These are phyloP conservation scores for Cercospora citrullina DNA, from an alignment of 2,329 filamentous ascomycete genomes.

Conservation along the genomic window DNA sequence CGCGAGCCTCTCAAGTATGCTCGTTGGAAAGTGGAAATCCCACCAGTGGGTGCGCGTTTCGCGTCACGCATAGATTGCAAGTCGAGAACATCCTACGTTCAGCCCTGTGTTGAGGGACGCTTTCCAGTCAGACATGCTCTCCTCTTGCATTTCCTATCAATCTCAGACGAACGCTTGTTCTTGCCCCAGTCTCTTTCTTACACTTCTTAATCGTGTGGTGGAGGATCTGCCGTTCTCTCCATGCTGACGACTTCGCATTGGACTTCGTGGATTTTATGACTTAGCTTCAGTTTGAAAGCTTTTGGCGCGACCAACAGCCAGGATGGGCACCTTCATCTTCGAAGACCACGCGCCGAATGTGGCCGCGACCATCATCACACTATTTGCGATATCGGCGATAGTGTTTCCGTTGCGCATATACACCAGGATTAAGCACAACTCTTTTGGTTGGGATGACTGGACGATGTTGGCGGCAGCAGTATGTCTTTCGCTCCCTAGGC, in stretches of 20 bases:
- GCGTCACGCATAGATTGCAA: conserved; percentile 6
- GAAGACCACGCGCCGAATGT: conserved; percentile 28
- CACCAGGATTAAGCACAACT: conserved; percentile 25
- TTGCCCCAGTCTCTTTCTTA: not conserved
- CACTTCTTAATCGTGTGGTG: not conserved
- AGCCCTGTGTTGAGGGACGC: not conserved
- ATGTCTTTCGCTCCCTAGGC: conserved; percentile 2
- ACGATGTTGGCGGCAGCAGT: conserved; percentile 29
- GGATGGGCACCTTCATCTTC: conserved; percentile 22
- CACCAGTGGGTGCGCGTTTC: not conserved
- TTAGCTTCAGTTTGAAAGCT: not conserved
- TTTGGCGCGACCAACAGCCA: not conserved
- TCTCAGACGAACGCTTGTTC: conserved; percentile 7
- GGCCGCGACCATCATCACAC: conserved; percentile 27
- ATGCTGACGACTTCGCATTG: not conserved
- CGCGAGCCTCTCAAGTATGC: not conserved
- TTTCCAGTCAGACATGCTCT: not conserved
- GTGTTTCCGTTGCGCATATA: conserved; percentile 28
- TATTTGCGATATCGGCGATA: conserved; percentile 20
- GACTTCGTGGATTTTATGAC: not conserved
- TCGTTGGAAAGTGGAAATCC: not conserved
- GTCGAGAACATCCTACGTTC: conserved; percentile 5
- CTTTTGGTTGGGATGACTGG: conserved; percentile 39
- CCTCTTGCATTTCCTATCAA: not conserved
- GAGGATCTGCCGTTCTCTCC: not conserved